These are phyloP conservation scores for Leccinum boreale DNA, from an alignment of 768 basidiomycete species.

Conservation along the genomic window DNA sequence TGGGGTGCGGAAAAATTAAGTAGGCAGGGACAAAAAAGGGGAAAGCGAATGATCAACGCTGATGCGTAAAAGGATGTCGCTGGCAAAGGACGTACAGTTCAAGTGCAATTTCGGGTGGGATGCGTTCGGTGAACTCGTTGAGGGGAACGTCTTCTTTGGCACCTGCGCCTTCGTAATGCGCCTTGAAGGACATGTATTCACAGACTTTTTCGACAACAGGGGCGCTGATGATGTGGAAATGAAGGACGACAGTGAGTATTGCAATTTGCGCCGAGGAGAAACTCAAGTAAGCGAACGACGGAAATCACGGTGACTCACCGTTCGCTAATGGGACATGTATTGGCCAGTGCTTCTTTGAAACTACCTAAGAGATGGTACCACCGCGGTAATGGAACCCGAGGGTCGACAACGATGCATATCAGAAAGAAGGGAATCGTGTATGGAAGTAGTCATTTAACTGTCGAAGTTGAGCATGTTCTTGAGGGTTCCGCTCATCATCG, in stretches of 20 bases:
- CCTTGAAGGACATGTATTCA: slow-evolving; percentile 87
- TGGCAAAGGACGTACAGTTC: slow-evolving; percentile 67
- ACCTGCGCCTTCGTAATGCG: slow-evolving; percentile 66
- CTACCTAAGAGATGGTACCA: slow-evolving; percentile 43
- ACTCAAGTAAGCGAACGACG: neutral
- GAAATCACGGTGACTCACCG: slow-evolving; percentile 43
- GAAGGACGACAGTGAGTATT: neutral
- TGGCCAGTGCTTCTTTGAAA: slow-evolving; percentile 72
- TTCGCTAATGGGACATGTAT: slow-evolving; percentile 66
- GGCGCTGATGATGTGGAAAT: slow-evolving; percentile 35
- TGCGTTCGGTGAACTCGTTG: slow-evolving; percentile 74
- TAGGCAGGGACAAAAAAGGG: neutral
- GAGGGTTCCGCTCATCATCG: slow-evolving; percentile 76
- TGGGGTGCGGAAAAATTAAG: slow-evolving; percentile 5
- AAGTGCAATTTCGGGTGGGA: slow-evolving; percentile 83
- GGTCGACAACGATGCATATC: neutral
- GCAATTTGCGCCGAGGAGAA: neutral
- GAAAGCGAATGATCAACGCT: slow-evolving; percentile 12
- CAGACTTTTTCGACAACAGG: slow-evolving; percentile 83
- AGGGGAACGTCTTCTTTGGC: slow-evolving; percentile 76
- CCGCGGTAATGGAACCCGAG: slow-evolving; percentile 10
- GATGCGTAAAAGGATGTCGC: neutral
- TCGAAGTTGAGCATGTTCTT: slow-evolving; percentile 74
- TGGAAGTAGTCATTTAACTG: slow-evolving; percentile 41
- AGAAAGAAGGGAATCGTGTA: slow-evolving; percentile 10